Conservation (phyloP, 2,329 filamentous ascomycete genomes). For the Phoma sp. region DNA sequence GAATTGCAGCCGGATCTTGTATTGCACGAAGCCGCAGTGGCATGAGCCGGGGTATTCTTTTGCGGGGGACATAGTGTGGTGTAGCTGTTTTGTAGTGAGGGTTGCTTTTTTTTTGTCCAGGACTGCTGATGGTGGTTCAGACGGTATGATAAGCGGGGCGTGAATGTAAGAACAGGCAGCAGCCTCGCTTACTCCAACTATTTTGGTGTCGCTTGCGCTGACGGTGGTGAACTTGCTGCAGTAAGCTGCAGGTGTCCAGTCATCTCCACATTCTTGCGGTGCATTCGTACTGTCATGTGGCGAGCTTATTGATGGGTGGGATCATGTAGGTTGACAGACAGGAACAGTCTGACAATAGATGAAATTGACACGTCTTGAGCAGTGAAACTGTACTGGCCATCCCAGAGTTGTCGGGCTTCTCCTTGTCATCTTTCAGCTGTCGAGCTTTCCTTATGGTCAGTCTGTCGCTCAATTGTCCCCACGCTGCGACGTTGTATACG, state of each 20-base stretch:
- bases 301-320: neutral
- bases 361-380: no score
- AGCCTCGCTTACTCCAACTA: neutral
- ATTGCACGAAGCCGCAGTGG: conserved; percentile 55
- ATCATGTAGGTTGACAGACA: no score
- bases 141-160: neutral
- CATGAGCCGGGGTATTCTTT: conserved; percentile 52
- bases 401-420: no score
- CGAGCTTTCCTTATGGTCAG: no score
- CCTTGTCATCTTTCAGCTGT: neutral
- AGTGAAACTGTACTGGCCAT: no score
- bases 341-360: no score
- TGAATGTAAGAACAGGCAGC: conserved; percentile 4
- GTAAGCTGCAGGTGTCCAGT: neutral
- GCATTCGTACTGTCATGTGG: neutral
- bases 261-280: neutral
- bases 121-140: neutral
- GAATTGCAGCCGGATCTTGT: conserved; percentile 53
- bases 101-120: neutral
- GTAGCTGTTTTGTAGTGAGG: neutral
- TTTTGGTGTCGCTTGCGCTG: neutral
- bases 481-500: neutral
- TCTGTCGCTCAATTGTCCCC: neutral
- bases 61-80: conserved; percentile 25
- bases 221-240: neutral